These are phyloP conservation scores for Laburnicola sp. DNA, from an alignment of 2,329 filamentous ascomycete genomes.

Conservation along the genomic window DNA sequence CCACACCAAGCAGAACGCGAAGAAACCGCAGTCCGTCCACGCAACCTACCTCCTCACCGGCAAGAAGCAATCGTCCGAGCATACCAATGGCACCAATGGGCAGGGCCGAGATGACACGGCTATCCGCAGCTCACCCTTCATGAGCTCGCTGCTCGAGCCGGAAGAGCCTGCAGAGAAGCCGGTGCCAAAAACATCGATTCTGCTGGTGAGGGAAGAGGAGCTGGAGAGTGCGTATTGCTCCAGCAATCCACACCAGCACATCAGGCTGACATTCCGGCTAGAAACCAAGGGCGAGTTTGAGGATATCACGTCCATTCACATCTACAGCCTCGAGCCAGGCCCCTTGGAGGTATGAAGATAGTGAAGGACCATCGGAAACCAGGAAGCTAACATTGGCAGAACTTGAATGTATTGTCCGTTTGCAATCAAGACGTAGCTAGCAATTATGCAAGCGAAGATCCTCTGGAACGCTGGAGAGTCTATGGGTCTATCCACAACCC, in stretches of 20 bases:
- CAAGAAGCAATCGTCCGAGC: slow-evolving; percentile 51
- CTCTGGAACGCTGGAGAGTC: slow-evolving; percentile 59
- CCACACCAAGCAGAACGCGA: slow-evolving; percentile 74
- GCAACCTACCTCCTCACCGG: slow-evolving; percentile 92
- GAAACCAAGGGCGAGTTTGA: slow-evolving; percentile 70
- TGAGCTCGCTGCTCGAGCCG: slow-evolving; percentile 65
- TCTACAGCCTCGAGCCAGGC: slow-evolving; percentile 80
- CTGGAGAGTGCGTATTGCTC: slow-evolving; percentile 60
- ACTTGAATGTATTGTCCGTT: slow-evolving; percentile 70
- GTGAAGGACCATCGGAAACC: slow-evolving; percentile 45
- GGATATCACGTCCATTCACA: slow-evolving; percentile 75
- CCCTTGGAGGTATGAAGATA: slow-evolving; percentile 62
- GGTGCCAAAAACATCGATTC: slow-evolving; percentile 61
- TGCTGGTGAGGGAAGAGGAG: slow-evolving; percentile 72
- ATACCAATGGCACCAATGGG: slow-evolving; percentile 45
- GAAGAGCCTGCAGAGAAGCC: slow-evolving; percentile 50
- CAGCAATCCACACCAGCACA: neutral
- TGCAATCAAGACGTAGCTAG: slow-evolving; percentile 65
- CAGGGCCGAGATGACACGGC: slow-evolving; percentile 66
- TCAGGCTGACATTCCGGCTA: slow-evolving; percentile 43
- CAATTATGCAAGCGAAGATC: slow-evolving; percentile 61
- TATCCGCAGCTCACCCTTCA: slow-evolving; percentile 68
- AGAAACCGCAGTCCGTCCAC: slow-evolving; percentile 73
- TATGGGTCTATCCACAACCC: slow-evolving; percentile 78
- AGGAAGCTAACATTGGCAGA: slow-evolving; percentile 50